Base-by-base conservation (phyloP, 306 rosid genomes). In the Prunus padus region DNA sequence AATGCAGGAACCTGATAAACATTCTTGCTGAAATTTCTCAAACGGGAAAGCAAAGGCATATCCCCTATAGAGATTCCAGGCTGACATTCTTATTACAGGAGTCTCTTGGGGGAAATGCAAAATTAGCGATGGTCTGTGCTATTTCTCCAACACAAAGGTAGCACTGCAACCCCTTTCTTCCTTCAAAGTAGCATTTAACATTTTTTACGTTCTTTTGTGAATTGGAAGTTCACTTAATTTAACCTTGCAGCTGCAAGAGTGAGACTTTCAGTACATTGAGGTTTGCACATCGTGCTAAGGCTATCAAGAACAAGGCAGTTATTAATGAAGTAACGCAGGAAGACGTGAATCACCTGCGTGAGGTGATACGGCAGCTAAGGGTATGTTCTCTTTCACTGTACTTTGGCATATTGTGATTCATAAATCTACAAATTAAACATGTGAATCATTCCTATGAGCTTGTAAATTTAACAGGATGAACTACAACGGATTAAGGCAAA, bases 61-160 rank as follows among this genome's bases (percentile, higher is more conserved):
- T 96, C 84, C 99, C 99, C 13, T 96, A 96, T 45, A 88, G 99
- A 87, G 99, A 96, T 77, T 96, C 99, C 81, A 87, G 96, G 80
- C 76, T 96, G 86, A 96, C 99, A 65, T 96, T 96, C 84, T 84
- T 96, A 64, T 84, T 96, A 87, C 98, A 96, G 88, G 99, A 96
- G 59, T 92, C 98, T 80, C 98, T 96, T 8, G 99, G 99, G 65
- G 99, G 98, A 67, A 96, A 96, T 91, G 97, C 98, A 55, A 96
- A 92, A 77, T 83, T 96, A 78, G 99, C 99, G n/a, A 92, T 96
- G 99, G 91, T 96, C 76, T 96, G 99, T 87, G 98, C 99, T 82
- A 85, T 96, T 80, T 96, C 99, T 62, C 99, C 98, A 22, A 85
- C 97, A 26, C 97, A 90, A 71, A 88, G 98, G 99, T 96, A 77